phyloP scores from a whole-genome alignment of 148 eudicot species.

The Rhododendron kiyosumense region DNA sequence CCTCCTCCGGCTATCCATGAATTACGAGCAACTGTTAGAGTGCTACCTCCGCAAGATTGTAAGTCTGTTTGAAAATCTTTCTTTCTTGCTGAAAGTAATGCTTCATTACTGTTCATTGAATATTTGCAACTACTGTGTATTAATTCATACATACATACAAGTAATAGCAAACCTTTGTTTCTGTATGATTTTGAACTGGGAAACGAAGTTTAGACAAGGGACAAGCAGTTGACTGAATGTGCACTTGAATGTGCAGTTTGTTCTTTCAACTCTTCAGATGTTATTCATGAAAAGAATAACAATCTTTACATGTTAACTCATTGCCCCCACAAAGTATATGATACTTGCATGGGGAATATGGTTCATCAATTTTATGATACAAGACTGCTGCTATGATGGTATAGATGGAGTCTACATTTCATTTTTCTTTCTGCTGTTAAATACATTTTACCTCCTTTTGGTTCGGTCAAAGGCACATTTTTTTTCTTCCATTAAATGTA shows the following conservation, averaged over 20 bases:
- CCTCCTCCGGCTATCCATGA: slow-evolving; percentile 84
- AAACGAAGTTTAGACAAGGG: neutral
- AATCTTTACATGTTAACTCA: neutral
- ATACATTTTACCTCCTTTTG: neutral
- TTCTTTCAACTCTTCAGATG: neutral
- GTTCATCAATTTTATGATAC: neutral
- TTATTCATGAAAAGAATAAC: neutral
- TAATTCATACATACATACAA: neutral
- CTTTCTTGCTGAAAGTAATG: neutral
- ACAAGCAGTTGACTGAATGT: neutral
- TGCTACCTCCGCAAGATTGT: slow-evolving; percentile 93
- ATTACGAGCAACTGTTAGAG: slow-evolving; percentile 77
- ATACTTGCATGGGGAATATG: neutral
- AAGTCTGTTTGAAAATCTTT: slow-evolving; percentile 25
- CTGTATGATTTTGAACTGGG: neutral
- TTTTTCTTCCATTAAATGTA: neutral
- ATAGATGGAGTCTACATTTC: neutral
- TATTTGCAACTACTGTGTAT: neutral
- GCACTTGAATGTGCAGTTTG: neutral
- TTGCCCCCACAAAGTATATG: neutral
- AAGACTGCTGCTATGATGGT: neutral
- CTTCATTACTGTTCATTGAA: neutral
- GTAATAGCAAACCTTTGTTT: neutral
- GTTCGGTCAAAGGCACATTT: neutral
- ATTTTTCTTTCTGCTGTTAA: neutral